Evolutionary conservation across 2,329 filamentous ascomycete species (phyloP), one percentile per base, ranked within the genome.

Genomic region (Aaosphaeria arxii): DNA sequence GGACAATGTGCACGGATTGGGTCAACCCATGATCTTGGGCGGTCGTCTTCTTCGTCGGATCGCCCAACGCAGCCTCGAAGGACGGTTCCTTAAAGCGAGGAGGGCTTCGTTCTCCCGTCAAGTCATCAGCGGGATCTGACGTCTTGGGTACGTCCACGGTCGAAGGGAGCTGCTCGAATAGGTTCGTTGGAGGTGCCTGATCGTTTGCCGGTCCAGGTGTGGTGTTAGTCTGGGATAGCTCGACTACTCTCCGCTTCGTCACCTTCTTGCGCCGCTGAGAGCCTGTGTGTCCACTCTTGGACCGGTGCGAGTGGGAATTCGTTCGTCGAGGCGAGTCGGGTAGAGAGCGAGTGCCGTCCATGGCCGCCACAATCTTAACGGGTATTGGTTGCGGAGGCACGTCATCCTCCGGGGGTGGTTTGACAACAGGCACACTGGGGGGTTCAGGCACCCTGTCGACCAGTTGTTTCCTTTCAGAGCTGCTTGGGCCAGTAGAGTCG

Each of bases 401-500:
- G 49, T 78, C 75, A 57, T 89, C 85, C 11, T 83, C 79, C 4
- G 79, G 77, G 29, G 79, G 76, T 11, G 86, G 83, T 66, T 87
- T 89, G 49, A 95, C 81, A 11, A 95, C 85, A 0, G 91, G 90
- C 6, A 91, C 85, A 35, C 82, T 85, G 29, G 87, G 81, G 13
- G 86, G 83, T 58, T 95, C 85, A 2, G 88, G 86, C 7, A 80
- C 88, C 42, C 91, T 84, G 44, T 96, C 91, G 5, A 91, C 81
- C 40, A 99, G 78, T 56, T 88, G 86, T 61, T 90, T 90, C 65
- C 85, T 86, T 74, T 99, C 94, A 11, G 85, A 82, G 63, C 90
- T 95, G n/a, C 82, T 86, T 1, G 94, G 92, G 0, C 87, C 87
- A 32, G 83, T 83, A 2, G 87, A 86, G 67, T 99, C 94, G 58